Conservation (phyloP, 257 asterid species). For the Sherardia arvensis region DNA sequence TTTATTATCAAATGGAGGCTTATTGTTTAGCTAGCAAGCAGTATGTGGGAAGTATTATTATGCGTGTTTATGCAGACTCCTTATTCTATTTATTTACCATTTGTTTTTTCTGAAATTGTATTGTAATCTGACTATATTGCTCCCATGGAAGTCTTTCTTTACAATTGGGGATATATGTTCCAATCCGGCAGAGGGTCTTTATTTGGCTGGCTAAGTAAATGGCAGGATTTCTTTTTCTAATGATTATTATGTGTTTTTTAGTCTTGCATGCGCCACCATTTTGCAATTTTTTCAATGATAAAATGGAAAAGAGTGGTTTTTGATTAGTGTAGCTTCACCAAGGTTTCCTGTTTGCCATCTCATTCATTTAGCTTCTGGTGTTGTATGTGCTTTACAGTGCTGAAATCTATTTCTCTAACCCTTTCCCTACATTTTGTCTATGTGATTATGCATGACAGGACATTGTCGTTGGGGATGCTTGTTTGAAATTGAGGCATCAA, state of each 20-base stretch:
- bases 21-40: not conserved
- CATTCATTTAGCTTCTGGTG: not conserved
- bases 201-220: not conserved
- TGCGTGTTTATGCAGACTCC: not conserved
- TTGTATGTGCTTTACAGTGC: not conserved
- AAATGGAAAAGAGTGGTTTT: not conserved
- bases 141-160: not conserved
- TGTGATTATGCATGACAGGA: conserved; percentile 51
- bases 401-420: too few species aligned
- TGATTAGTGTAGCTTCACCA: not conserved
- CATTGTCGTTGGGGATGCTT: conserved; percentile 83
- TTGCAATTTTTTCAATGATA: not conserved
- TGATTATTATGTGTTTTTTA: not conserved
- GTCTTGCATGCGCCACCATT: not conserved
- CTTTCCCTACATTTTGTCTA: too few species aligned
- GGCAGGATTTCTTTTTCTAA: not conserved
- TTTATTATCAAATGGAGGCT: not conserved
- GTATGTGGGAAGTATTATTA: too few species aligned
- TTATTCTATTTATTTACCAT: not conserved
- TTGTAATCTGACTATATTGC: not conserved
- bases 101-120: not conserved
- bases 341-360: not conserved
- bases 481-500: conserved; percentile 92
- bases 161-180: not conserved
- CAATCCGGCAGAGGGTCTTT: not conserved